A percentile compares a stretch with the other conserved stretches of the same genome.
Conservation (phyloP, 129 eudicot genomes). For the Sambucus nigra region DNA sequence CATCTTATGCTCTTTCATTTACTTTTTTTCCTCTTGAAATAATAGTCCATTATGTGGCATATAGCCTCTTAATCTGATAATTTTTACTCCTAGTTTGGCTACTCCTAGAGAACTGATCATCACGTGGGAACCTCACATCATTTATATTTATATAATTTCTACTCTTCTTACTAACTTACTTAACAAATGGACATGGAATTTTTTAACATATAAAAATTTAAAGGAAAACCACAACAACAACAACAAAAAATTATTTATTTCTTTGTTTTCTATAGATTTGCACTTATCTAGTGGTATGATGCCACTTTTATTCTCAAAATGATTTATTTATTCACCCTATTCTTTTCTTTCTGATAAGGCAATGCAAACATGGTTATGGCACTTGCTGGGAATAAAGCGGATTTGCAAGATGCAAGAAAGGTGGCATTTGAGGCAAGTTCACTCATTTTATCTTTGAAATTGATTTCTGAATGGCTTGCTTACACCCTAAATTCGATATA, state of each 20-base stretch:
- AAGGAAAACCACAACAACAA: too few species aligned
- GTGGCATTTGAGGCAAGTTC: constrained; percentile 33
- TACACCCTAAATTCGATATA: too few species aligned
- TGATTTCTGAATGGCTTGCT: too few species aligned
- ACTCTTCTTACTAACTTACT: too few species aligned
- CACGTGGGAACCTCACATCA: too few species aligned
- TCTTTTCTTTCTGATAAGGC: constrained; percentile 15
- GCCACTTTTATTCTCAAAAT: not conserved
- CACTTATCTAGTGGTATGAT: too few species aligned
- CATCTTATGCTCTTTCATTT: not conserved
- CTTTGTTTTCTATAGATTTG: not conserved
- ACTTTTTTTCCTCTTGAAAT: not conserved
- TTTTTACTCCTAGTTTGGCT: not conserved
- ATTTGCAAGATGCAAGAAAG: constrained; percentile 27
- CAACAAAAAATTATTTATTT: too few species aligned
- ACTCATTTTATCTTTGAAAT: not conserved
- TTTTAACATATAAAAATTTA: not conserved
- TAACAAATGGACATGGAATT: too few species aligned
- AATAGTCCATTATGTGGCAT: too few species aligned
- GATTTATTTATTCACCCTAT: not conserved
- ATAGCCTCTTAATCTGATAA: too few species aligned
- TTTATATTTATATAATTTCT: too few species aligned
- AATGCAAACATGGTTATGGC: constrained; percentile 46
- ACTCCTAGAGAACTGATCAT: too few species aligned
- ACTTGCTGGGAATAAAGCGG: constrained; percentile 37